Evolutionary conservation across 1,284 basidiomycete species (phyloP).

Genomic region (Puccinia coronata): DNA sequence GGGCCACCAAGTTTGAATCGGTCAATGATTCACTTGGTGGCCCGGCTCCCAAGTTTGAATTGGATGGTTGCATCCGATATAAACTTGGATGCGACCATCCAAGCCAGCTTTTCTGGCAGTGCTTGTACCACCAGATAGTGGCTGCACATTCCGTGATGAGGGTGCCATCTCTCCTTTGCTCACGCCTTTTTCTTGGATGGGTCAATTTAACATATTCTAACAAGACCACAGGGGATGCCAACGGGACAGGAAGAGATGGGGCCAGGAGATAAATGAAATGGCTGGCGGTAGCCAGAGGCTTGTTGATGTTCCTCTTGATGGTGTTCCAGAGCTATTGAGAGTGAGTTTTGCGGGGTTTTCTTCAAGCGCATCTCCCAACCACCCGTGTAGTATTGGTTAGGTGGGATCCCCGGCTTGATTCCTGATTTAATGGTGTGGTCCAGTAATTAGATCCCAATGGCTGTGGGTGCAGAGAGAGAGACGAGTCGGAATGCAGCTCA

Average conservation of each 20-base stretch:
- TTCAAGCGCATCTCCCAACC: neutral
- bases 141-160: conserved; percentile 64
- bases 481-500: no score
- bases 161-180: conserved; percentile 71
- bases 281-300: conserved; percentile 78
- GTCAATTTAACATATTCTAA: conserved; percentile 62
- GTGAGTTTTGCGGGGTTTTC: neutral
- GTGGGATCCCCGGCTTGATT: no score
- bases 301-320: conserved; percentile 66
- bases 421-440: no score
- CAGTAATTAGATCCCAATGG: no score
- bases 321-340: conserved; percentile 16
- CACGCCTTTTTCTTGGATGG: conserved; percentile 58
- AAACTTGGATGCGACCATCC: no score
- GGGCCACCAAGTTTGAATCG: no score
- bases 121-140: conserved; percentile 82
- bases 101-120: no score
- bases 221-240: conserved; percentile 80
- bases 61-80: no score
- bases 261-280: conserved; percentile 81
- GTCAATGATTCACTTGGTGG: no score
- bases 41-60: no score
- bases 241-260: conserved; percentile 83
- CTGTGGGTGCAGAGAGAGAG: no score
- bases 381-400: neutral